Conservation (phyloP, 2,329 filamentous ascomycete genomes). For the Alternaria angustiovoidea region DNA sequence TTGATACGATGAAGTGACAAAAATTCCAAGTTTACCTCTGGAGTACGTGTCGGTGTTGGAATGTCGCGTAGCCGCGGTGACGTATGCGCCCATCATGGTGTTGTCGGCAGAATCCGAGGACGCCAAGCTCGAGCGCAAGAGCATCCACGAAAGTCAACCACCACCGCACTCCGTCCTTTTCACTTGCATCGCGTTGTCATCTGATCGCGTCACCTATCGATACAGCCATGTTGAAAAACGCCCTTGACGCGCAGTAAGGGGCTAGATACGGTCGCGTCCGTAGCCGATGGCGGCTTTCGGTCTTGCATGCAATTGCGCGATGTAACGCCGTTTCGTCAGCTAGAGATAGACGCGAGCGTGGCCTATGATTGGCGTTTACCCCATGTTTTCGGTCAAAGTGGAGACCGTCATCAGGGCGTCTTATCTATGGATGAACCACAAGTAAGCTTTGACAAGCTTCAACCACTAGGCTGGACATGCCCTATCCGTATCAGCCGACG, state of each 20-base stretch:
- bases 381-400: slow-evolving; percentile 14
- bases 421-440: slow-evolving; percentile 18
- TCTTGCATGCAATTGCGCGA: slow-evolving; percentile 3
- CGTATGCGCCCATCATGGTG: slow-evolving; percentile 4
- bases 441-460: slow-evolving; percentile 29
- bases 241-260: slow-evolving; percentile 2
- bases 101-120: background rate
- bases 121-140: background rate
- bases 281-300: background rate
- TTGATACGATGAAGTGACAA: background rate
- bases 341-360: slow-evolving; percentile 4
- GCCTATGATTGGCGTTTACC: slow-evolving; percentile 19
- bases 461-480: slow-evolving; percentile 9
- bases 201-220: background rate
- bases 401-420: background rate
- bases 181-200: background rate
- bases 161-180: background rate
- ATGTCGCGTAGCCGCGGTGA: background rate
- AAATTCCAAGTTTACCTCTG: background rate
- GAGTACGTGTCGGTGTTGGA: background rate
- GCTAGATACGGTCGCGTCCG: too few relatives aligned
- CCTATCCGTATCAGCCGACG: slow-evolving; percentile 13
- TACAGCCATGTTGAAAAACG: background rate
- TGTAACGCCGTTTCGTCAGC: slow-evolving; percentile 13
- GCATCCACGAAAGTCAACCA: slow-evolving; percentile 3